Evolutionary conservation across 805 yeast genomes (phyloP).

Genomic region (Wickerhamomyces chambardii): DNA sequence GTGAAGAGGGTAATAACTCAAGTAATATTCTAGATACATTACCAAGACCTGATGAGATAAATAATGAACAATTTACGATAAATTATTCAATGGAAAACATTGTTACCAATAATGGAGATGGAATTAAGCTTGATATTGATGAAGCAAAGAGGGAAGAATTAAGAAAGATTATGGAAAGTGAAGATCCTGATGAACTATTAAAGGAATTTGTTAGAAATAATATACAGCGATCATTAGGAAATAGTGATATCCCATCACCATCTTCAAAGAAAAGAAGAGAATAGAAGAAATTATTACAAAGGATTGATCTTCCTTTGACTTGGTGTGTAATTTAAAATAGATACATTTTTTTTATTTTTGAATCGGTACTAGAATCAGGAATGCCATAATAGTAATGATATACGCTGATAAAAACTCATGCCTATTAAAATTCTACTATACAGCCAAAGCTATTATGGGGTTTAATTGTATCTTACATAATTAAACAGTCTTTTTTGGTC

Average conservation of each 20-base stretch:
- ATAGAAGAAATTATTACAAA: too few relatives aligned
- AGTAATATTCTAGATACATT: constrained; percentile 4
- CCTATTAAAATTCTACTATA: too few relatives aligned
- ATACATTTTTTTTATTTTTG: too few relatives aligned
- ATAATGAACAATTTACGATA: constrained; percentile 32
- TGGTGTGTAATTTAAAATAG: too few relatives aligned
- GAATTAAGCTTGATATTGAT: constrained; percentile 33
- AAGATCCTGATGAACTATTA: constrained; percentile 72
- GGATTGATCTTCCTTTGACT: too few relatives aligned
- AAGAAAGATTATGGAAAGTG: constrained; percentile 67
- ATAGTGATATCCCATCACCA: constrained; percentile 14
- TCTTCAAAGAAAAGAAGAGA: constrained; percentile 27
- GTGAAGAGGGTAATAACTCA: constrained; percentile 4
- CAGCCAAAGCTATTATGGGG: too few relatives aligned
- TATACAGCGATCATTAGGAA: constrained; percentile 44
- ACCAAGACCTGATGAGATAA: constrained; percentile 17
- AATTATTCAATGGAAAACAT: constrained; percentile 48
- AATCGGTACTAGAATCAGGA: too few relatives aligned
- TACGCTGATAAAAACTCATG: too few relatives aligned
- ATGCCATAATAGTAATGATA: too few relatives aligned
- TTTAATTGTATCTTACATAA: constrained; percentile 8
- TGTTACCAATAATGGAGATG: constrained; percentile 25
- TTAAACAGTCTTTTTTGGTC: constrained; percentile 12
- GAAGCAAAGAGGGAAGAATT: constrained; percentile 53
- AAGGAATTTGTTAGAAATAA: constrained; percentile 59